Percentiles rank a stretch among this genome's conserved stretches.
Evolutionary conservation across 495 filamentous ascomycete genomes (phyloP).

Genomic region (Trichoderma virens): DNA sequence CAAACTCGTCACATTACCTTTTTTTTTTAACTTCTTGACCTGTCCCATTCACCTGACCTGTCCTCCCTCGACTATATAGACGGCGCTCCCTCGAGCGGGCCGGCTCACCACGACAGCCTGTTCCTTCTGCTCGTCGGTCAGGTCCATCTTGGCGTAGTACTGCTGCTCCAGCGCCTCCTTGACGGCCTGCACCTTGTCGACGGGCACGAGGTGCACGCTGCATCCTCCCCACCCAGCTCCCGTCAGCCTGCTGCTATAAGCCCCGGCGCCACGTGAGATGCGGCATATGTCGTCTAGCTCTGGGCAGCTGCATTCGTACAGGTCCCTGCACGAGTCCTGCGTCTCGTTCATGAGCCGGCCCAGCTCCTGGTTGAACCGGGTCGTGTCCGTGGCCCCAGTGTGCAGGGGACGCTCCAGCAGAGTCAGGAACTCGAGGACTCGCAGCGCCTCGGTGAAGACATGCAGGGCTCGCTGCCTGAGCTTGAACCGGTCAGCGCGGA

Average conservation of each 20-base stretch:
- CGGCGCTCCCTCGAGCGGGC: conserved; percentile 63
- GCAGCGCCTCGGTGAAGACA: conserved; percentile 81
- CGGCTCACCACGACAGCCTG: conserved; percentile 84
- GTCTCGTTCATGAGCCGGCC: conserved; percentile 86
- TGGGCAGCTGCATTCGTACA: conserved; percentile 84
- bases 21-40: too few species aligned
- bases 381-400: conserved; percentile 34
- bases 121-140: conserved; percentile 63
- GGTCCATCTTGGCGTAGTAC: conserved; percentile 75
- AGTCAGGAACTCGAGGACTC: conserved; percentile 73
- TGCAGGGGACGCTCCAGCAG: conserved; percentile 47
- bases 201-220: conserved; percentile 84
- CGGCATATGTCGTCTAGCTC: conserved; percentile 82
- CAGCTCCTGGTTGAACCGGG: conserved; percentile 57
- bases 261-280: conserved; percentile 68
- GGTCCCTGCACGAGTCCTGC: conserved; percentile 72
- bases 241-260: conserved; percentile 80
- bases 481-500: conserved; percentile 81
- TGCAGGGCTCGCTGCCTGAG: conserved; percentile 81
- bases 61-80: conserved; percentile 31
- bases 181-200: conserved; percentile 75
- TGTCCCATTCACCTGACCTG: conserved; percentile 11
- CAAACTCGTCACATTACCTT: too few species aligned
- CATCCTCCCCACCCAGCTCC: conserved; percentile 98
- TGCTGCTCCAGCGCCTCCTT: conserved; percentile 65